Base-by-base conservation (phyloP, 257 asterid genomes). In the Gentiana macrophylla region DNA sequence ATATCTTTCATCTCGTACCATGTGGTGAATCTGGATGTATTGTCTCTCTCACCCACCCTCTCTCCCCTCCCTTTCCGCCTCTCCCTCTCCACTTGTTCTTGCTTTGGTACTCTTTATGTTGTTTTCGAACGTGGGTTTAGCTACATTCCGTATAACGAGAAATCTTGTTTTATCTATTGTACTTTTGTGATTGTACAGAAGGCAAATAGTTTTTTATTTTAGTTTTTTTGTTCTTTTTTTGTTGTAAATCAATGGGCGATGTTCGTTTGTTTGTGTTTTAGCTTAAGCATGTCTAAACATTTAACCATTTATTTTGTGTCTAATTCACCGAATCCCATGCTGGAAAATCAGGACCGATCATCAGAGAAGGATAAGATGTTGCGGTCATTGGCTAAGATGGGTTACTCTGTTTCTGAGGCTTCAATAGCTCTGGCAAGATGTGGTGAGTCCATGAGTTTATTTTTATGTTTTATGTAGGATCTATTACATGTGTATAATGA, bases 401-500 rank as follows among this genome's bases (percentile, higher is more conserved):
- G 86, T 35, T 80, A 68, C 47, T 41, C 70, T 1, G 55, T 38
- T 41, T 75, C 72, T 35, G 86, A 74, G 67, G 79, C 75, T 64
- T 44, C 64, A 32, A 34, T 62, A 49, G 86, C 86, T n/a, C 63
- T 80, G 70, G 72, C 77, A 32, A 74, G 81, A 74, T 80, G 77
- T 62, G 84, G 84, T 78, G 41, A 4, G 74, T 59, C 9, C 46
- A 9, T 57, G 10, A 36, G 34, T n/a, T n/a, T 12, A 10, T 5
- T 4, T 50, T 48, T 47, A 32, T 12, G 35, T 8, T 47, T 44
- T 32, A 24, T 6, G 6, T 41, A 41, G 9, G 0, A 11, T 41
- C 24, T 24, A 24, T 24, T 24, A 24, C 24, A 24, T 24, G 24
- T 24, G 24, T 24, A 24, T 24, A 24, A 24, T 24, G 24, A 24